Conservation (phyloP, 768 basidiomycete species). For the Boletus tomentosulus region DNA sequence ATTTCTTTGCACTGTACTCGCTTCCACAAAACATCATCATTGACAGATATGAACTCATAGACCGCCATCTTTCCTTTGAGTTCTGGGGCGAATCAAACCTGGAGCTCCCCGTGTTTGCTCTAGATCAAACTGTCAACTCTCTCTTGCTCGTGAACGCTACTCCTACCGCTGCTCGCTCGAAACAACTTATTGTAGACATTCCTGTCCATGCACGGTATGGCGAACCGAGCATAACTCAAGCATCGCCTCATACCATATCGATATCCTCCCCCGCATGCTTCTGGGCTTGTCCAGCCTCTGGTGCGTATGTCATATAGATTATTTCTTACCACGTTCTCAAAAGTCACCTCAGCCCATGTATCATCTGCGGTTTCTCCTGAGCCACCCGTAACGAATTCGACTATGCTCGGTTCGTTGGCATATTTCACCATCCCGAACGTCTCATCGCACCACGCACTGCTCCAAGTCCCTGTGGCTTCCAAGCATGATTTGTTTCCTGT, state of each 20-base stretch:
- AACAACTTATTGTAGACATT: conserved; percentile 27
- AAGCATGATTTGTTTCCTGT: conserved; percentile 30
- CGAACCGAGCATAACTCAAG: conserved; percentile 15
- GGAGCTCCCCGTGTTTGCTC: conserved; percentile 40
- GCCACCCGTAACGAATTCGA: conserved; percentile 19
- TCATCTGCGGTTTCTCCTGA: conserved; percentile 9
- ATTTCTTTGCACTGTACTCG: conserved; percentile 32
- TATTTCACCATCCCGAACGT: conserved; percentile 16
- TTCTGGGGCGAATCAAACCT: conserved; percentile 38
- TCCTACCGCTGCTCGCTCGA: neutral
- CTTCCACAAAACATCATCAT: conserved; percentile 40
- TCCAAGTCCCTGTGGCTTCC: conserved; percentile 34
- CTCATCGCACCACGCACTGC: conserved; percentile 2
- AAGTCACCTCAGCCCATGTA: conserved; percentile 2
- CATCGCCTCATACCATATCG: conserved; percentile 17
- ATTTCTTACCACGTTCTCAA: conserved; percentile 5
- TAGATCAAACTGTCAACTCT: conserved; percentile 21
- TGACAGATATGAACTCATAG: conserved; percentile 41
- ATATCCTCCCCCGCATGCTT: conserved; percentile 29
- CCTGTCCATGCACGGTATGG: conserved; percentile 46
- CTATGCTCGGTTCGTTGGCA: conserved; percentile 16
- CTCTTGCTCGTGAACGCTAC: conserved; percentile 33
- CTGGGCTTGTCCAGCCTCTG: conserved; percentile 28
- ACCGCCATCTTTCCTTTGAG: conserved; percentile 31
- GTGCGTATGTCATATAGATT: conserved; percentile 13